A percentile compares a stretch with the other conserved stretches of the same genome.
These are phyloP conservation scores for Septoria petroselini DNA, from an alignment of 2,329 filamentous ascomycete genomes.

Conservation along the genomic window DNA sequence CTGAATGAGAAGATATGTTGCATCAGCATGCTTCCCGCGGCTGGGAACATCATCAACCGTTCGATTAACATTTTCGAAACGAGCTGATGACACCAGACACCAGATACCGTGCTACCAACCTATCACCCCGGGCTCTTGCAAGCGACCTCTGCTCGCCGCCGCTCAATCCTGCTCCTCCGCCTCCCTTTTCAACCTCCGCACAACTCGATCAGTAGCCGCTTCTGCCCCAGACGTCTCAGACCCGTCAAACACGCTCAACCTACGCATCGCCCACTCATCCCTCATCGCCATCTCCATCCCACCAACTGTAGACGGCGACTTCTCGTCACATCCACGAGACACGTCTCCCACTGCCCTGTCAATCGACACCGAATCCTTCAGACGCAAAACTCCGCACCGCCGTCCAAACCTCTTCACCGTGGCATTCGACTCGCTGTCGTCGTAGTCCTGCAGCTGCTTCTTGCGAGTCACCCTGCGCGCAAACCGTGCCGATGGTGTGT, in stretches of 20 bases:
- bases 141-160: not conserved
- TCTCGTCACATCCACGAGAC: not conserved
- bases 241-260: conserved; percentile 7
- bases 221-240: not conserved
- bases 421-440: not conserved
- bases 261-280: conserved; percentile 7
- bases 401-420: conserved; percentile 6
- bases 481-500: no score
- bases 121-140: no score
- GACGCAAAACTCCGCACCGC: not conserved
- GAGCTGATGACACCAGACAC: no score
- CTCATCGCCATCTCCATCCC: not conserved
- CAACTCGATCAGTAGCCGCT: not conserved
- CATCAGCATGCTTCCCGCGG: not conserved
- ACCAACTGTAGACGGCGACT: not conserved
- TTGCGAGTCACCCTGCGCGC: not conserved
- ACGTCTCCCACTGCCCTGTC: not conserved
- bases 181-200: not conserved
- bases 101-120: no score
- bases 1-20: conserved; percentile 5
- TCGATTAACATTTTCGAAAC: not conserved
- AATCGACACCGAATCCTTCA: not conserved
- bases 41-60: not conserved
- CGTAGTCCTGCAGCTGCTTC: not conserved
- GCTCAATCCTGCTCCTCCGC: not conserved